Evolutionary conservation across 306 rosid genomes (phyloP), one percentile per base, ranked within the genome.

Genomic region (Sicyos baderoa): DNA sequence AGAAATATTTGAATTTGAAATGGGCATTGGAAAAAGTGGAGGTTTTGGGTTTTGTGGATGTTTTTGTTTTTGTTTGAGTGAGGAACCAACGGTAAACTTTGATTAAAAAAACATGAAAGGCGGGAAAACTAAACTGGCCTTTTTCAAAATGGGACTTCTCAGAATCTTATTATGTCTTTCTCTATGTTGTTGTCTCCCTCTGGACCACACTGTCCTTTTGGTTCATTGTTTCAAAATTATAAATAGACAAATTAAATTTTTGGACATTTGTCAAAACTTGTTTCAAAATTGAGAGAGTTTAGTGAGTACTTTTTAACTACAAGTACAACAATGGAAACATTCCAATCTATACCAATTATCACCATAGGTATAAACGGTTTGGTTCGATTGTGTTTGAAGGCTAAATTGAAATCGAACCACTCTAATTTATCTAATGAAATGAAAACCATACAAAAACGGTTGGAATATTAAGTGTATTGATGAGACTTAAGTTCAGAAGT

Each of bases 61-160:
- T 59, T 29, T 59, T 59, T 40, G 11, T 40, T 29, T 59, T 59
- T 59, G 1, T 32, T 15, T 61, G 25, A 9, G 10, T 63, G 69
- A 63, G 52, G 32, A 63, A 63, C 70, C 70, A 63, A 63, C 70
- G 70, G 70, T 63, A 63, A 63, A 4, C 70, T 18, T 40, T 62
- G 29, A 19, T 18, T 25, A 27, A 40, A 17, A 62, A 61, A 3
- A 12, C 0, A 62, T 50, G 49, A 59, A 63, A 42, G 32, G 70
- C 70, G 70, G 70, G 70, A 42, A 58, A 0, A 29, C 40, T 8
- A 58, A 0, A 29, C 40, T 8, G 9, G 1, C 13, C 32, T 13
- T 63, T 61, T 63, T 37, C n/a, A 63, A 58, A 58, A 27, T 58
- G 19, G 19, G 42, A 58, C 64, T 9, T 22, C n/a, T 22, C 3